Conservation (phyloP, 768 basidiomycete genomes). For the Boletellus emodensis region DNA sequence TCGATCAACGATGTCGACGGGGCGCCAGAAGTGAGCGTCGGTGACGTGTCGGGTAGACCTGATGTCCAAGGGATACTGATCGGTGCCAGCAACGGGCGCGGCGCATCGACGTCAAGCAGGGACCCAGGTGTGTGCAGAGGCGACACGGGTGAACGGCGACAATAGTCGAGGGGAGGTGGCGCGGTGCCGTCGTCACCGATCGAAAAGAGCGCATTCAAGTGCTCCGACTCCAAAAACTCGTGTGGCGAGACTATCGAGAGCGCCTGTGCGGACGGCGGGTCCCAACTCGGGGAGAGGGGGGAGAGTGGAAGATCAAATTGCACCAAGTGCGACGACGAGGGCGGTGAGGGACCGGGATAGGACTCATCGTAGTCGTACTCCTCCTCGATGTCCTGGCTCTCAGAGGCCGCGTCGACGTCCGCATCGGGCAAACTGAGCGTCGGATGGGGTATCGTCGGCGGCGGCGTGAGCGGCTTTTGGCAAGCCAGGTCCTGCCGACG, state of each 20-base stretch:
- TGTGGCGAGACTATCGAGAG: slow-evolving; percentile 14
- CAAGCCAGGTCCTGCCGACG: slow-evolving; percentile 27
- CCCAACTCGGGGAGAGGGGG: slow-evolving; percentile 36
- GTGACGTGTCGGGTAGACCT: slow-evolving; percentile 10
- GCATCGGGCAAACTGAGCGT: slow-evolving; percentile 36
- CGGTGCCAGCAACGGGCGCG: slow-evolving; percentile 16
- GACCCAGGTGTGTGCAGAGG: slow-evolving; percentile 15
- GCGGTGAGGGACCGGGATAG: slow-evolving; percentile 6
- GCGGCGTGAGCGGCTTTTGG: slow-evolving; percentile 39
- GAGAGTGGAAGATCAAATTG: slow-evolving; percentile 25
- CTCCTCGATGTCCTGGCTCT: slow-evolving; percentile 5
- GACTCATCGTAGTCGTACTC: slow-evolving; percentile 22
- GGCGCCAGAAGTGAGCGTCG: slow-evolving; percentile 7
- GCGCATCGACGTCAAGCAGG: slow-evolving; percentile 22
- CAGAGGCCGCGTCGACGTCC: slow-evolving; percentile 20
- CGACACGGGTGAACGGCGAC: slow-evolving; percentile 13
- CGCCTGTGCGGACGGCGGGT: slow-evolving; percentile 8
- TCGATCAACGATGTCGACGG: slow-evolving; percentile 23
- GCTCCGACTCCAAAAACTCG: slow-evolving; percentile 17
- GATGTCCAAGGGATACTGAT: slow-evolving; percentile 24
- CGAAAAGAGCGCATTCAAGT: slow-evolving; percentile 18
- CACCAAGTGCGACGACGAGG: slow-evolving; percentile 14
- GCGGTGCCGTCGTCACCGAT: slow-evolving; percentile 6
- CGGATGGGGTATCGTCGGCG: slow-evolving; percentile 38
- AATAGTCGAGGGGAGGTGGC: slow-evolving; percentile 13